Base-by-base conservation (phyloP, 208 protist genomes). In the Phytomonas francai region DNA sequence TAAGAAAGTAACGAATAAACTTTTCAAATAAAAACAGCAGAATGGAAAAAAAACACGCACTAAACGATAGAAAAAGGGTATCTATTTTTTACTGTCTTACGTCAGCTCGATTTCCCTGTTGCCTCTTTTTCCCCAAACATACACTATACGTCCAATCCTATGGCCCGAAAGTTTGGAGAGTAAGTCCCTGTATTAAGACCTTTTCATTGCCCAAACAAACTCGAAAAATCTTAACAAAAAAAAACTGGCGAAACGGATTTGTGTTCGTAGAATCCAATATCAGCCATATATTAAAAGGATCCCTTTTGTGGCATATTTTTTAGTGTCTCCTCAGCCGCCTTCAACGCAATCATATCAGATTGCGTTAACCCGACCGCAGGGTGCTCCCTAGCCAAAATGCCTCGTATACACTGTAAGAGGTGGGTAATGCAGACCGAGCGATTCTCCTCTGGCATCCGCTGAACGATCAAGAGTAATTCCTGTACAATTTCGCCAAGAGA, bases 361-460 rank as follows among this genome's bases (percentile, higher is more conserved):
- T 76, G 70, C 6, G 73, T 74, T 54, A 88, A 57, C 22, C 65
- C 22, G 19, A 74, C 54, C n/a, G 67, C 62, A 14, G 64, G 78
- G 42, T 76, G 70, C 54, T 91, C 83, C 16, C 76, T 77, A 11
- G 72, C 80, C 22, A 91, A 65, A 54, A 89, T 30, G 27, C 77
- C 74, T 12, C 77, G 80, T 63, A 88, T 86, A 68, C 83, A 81
- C 72, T 93, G 83, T 36, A 89, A 74, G 36, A 93, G 67, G 63
- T 91, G 80, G 4, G 83, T 68, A 4, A 68, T 77, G 49, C 79
- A 86, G 51, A 88, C 70, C 14, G 74, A 65, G 33, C 75, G 84
- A 49, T 78, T 76, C 30, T 77, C 72, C 27, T 65, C 65, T 12
- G 65, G 56, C 3, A 89, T 71, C n/a, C 74, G 64, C 34, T 42